Percentiles rank a stretch among this genome's conserved stretches.
These are phyloP conservation scores for Parachaetomium inaequale DNA, from an alignment of 495 filamentous ascomycete species.

Conservation along the genomic window DNA sequence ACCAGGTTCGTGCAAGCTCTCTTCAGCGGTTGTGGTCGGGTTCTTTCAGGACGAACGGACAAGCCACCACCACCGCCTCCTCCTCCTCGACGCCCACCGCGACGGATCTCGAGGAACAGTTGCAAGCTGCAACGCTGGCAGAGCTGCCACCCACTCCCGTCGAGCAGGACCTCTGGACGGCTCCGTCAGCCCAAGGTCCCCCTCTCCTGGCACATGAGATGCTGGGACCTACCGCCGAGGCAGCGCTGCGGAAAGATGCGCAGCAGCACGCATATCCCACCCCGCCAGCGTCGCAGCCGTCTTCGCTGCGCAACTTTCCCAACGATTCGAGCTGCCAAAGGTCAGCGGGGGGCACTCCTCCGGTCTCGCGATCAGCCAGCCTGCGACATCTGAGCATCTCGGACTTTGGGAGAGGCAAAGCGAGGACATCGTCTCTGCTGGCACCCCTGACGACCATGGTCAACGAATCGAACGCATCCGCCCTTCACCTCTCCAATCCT, in stretches of 20 bases:
- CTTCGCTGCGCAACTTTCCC: constrained; percentile 51
- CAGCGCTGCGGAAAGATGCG: constrained; percentile 33
- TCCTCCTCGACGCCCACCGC: constrained; percentile 30
- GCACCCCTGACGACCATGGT: constrained; percentile 65
- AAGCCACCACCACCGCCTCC: constrained; percentile 36
- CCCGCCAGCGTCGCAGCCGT: constrained; percentile 54
- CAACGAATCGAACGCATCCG: constrained; percentile 61
- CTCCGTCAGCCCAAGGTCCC: constrained; percentile 40
- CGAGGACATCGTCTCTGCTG: constrained; percentile 48
- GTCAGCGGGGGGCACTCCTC: constrained; percentile 30
- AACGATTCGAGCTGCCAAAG: constrained; percentile 44
- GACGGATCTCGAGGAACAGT: constrained; percentile 36
- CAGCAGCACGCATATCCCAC: constrained; percentile 51
- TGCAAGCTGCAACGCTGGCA: constrained; percentile 28
- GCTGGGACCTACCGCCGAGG: constrained; percentile 35
- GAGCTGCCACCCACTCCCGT: constrained; percentile 25
- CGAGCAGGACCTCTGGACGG: constrained; percentile 25
- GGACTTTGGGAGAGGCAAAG: constrained; percentile 38
- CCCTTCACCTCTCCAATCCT: constrained; percentile 74
- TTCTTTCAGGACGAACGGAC: constrained; percentile 37
- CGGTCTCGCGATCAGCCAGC: constrained; percentile 26
- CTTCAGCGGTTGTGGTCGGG: constrained; percentile 38
- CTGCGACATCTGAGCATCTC: constrained; percentile 42
- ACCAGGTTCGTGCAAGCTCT: constrained; percentile 84
- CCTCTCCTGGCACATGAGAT: constrained; percentile 53